Evolutionary conservation across 2,329 filamentous ascomycete genomes (phyloP).

Genomic region (Calycina herbarum): DNA sequence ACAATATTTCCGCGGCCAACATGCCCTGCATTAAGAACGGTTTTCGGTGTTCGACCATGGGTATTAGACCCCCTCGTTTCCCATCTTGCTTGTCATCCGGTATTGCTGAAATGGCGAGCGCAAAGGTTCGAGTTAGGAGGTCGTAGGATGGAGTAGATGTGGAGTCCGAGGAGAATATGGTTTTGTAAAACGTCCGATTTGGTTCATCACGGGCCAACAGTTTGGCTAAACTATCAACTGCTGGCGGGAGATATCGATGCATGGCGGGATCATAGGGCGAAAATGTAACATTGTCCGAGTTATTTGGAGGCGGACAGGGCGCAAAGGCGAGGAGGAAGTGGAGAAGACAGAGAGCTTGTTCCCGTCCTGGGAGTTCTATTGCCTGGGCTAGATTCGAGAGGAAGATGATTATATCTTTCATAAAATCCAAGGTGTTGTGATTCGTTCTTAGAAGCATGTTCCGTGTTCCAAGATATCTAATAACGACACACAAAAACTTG

Average conservation of each 20-base stretch:
- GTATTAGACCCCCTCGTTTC: slow-evolving; percentile 59
- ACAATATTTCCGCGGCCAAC: slow-evolving; percentile 84
- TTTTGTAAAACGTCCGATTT: slow-evolving; percentile 80
- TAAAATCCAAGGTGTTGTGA: slow-evolving; percentile 87
- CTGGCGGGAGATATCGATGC: slow-evolving; percentile 86
- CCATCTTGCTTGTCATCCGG: slow-evolving; percentile 63
- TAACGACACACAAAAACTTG: slow-evolving; percentile 79
- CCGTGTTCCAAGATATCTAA: slow-evolving; percentile 84
- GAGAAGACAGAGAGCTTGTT: slow-evolving; percentile 83
- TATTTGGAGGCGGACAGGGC: slow-evolving; percentile 69
- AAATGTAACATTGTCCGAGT: slow-evolving; percentile 66
- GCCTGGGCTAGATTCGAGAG: slow-evolving; percentile 84
- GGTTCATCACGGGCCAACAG: slow-evolving; percentile 90
- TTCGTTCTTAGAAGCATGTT: slow-evolving; percentile 82
- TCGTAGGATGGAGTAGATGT: slow-evolving; percentile 67
- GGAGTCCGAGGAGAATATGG: slow-evolving; percentile 75
- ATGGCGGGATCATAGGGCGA: slow-evolving; percentile 75
- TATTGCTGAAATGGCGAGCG: slow-evolving; percentile 78
- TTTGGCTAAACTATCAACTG: slow-evolving; percentile 88
- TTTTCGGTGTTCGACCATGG: slow-evolving; percentile 79
- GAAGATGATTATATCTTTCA: slow-evolving; percentile 91
- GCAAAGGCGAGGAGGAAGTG: slow-evolving; percentile 91
- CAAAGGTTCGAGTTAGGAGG: slow-evolving; percentile 83
- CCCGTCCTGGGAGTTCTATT: slow-evolving; percentile 78
- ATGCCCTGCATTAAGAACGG: slow-evolving; percentile 90